Conservation (phyloP, 768 basidiomycete species). For the Epithele typhae region DNA sequence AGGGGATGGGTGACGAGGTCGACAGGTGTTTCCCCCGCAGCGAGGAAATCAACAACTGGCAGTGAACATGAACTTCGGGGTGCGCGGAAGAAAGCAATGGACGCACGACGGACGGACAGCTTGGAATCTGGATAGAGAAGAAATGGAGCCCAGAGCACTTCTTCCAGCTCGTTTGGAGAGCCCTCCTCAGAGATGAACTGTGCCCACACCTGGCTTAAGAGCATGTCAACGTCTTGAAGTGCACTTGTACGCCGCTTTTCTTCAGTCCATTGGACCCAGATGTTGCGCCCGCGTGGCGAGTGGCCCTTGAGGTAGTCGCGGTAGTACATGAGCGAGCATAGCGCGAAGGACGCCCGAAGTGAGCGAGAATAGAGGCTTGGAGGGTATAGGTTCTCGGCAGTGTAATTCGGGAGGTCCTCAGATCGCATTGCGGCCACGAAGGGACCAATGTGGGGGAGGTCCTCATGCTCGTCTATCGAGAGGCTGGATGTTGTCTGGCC, state of each 20-base stretch:
- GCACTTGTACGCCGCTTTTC: constrained; percentile 22
- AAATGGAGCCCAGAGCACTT: constrained; percentile 46
- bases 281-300: constrained; percentile 19
- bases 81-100: not conserved
- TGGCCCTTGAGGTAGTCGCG: constrained; percentile 1
- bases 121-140: constrained; percentile 25
- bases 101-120: constrained; percentile 21
- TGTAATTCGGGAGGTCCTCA: constrained; percentile 9
- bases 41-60: constrained; percentile 42
- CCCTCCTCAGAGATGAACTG: constrained; percentile 39
- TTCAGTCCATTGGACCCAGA: constrained; percentile 42
- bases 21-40: constrained; percentile 26
- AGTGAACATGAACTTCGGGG: not conserved
- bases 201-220: constrained; percentile 35
- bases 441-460: constrained; percentile 11
- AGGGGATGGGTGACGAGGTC: constrained; percentile 38
- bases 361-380: not conserved
- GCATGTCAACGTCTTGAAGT: constrained; percentile 30
- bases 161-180: constrained; percentile 38
- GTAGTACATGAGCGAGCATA: constrained; percentile 22
- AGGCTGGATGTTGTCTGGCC: too few relatives aligned
- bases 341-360: constrained; percentile 18
- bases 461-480: not conserved
- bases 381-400: constrained; percentile 12
- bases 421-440: constrained; percentile 11